A percentile compares a stretch with the other conserved stretches of the same genome.
Evolutionary conservation across 108 stramenopile species (phyloP).

Genomic region (Cyclotella distinguenda): DNA sequence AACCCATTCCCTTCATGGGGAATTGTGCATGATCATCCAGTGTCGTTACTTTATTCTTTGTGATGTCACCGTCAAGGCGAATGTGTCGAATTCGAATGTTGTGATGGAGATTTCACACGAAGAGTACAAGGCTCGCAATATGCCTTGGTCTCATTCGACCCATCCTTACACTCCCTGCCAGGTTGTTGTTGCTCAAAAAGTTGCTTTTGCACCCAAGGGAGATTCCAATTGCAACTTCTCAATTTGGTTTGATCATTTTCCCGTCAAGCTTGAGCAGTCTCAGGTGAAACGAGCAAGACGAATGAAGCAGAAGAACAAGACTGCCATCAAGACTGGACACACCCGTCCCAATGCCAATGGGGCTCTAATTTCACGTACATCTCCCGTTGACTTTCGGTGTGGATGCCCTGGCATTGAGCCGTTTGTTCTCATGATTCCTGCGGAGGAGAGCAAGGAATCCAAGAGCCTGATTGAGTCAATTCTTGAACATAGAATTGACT

Average conservation of each 20-base stretch:
- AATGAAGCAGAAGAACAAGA: slow-evolving; percentile 41
- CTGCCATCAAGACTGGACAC: slow-evolving; percentile 31
- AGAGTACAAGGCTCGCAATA: slow-evolving; percentile 20
- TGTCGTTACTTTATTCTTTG: slow-evolving; percentile 21
- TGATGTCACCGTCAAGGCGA: neutral
- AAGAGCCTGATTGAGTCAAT: slow-evolving; percentile 16
- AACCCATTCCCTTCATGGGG: slow-evolving; percentile 28
- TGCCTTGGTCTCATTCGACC: slow-evolving; percentile 12
- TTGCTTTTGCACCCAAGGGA: slow-evolving; percentile 36
- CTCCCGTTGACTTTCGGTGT: slow-evolving; percentile 29
- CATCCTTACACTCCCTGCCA: slow-evolving; percentile 11
- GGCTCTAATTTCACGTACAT: slow-evolving; percentile 30
- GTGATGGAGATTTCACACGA: slow-evolving; percentile 29
- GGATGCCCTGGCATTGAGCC: slow-evolving; percentile 24
- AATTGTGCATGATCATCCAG: slow-evolving; percentile 37
- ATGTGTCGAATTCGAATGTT: neutral
- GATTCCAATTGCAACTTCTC: slow-evolving; percentile 26
- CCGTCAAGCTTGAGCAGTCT: slow-evolving; percentile 35
- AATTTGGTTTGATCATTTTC: slow-evolving; percentile 30
- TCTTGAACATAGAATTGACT: slow-evolving; percentile 22
- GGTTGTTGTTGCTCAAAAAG: slow-evolving; percentile 22
- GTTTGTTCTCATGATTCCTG: slow-evolving; percentile 43
- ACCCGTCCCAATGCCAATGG: slow-evolving; percentile 36
- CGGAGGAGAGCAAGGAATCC: slow-evolving; percentile 16
- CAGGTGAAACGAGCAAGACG: slow-evolving; percentile 38